Conservation (phyloP, 306 rosid genomes). For the Biancaea sappan region DNA sequence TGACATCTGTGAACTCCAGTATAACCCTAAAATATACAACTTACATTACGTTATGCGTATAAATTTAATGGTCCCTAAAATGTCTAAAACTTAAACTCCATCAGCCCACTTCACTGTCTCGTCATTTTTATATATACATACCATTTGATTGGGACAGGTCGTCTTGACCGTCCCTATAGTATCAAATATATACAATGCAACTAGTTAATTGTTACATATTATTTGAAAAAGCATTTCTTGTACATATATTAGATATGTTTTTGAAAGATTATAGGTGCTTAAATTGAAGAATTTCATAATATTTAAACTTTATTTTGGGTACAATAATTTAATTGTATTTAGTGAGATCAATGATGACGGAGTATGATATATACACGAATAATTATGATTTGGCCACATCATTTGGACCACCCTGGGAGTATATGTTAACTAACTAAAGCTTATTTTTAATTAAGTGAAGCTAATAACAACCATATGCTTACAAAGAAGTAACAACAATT, state of each 20-base stretch:
- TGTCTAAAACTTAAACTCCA: not conserved
- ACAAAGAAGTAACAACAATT: not conserved
- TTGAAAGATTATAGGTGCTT: too few species aligned
- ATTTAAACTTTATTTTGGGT: not conserved
- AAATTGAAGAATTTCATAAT: too few species aligned
- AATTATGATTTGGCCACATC: not conserved
- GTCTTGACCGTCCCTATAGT: slow-evolving; percentile 16
- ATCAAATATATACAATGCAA: not conserved
- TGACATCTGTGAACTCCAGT: not conserved
- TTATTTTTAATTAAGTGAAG: not conserved
- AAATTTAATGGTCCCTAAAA: not conserved
- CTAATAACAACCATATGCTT: not conserved
- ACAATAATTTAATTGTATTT: not conserved
- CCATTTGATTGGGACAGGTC: slow-evolving; percentile 15
- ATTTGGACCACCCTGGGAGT: not conserved
- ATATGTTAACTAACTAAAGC: not conserved
- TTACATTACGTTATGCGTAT: too few species aligned
- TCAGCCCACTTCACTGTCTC: not conserved
- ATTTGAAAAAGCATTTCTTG: not conserved
- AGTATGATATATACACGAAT: not conserved
- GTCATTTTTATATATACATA: not conserved
- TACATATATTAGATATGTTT: not conserved
- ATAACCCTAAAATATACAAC: not conserved
- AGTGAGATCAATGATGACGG: not conserved
- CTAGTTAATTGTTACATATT: not conserved